Evolutionary conservation across 2,329 filamentous ascomycete species (phyloP), one percentile per base, ranked within the genome.

Genomic region (Neoarthrinium moseri): DNA sequence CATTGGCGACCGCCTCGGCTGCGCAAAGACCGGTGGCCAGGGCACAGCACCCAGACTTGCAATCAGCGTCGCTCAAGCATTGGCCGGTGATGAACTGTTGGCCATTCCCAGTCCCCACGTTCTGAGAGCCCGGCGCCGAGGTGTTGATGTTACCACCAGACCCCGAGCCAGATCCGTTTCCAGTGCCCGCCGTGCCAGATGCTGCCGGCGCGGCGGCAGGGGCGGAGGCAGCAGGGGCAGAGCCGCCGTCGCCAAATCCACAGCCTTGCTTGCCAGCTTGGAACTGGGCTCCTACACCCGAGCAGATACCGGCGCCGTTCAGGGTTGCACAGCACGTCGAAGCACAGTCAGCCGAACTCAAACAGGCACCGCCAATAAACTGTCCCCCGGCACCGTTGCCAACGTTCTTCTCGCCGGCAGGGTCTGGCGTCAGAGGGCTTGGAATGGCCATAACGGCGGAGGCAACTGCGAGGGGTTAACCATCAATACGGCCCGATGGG

Each of bases 251-350:
- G 10, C 49, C 56, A 47, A 61, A 62, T 6, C 59, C 57, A 46
- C 59, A 63, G 18, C 60, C 60, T 1, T 48, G 45, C 55, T 61
- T 62, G n/a, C 60, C 60, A n/a, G 53, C 51, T 34, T 69, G 65
- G 45, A 62, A 54, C 27, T 64, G 51, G 20, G 64, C 66, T 8
- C 63, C 65, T 33, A 59, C 53, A 48, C 62, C 59, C 46, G 62
- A 64, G 57, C 65, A 68, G 49, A 66, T 60, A 37, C 63, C 63
- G 17, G 62, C 58, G 33, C 52, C 52, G 10, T 51, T 51, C n/a
- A 58, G 46, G n/a, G 43, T 51, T 5, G 60, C 60, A 50, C 60
- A 63, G 53, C 60, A 63, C 0, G 53, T 48, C 3, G 54, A 59
- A 2, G 50, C 57, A 55, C 60, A 63, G 55, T 63, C 59, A 18